A percentile compares a stretch with the other conserved stretches of the same genome.
Conservation (phyloP, 2,329 filamentous ascomycete genomes). For the Botrytis aclada region DNA sequence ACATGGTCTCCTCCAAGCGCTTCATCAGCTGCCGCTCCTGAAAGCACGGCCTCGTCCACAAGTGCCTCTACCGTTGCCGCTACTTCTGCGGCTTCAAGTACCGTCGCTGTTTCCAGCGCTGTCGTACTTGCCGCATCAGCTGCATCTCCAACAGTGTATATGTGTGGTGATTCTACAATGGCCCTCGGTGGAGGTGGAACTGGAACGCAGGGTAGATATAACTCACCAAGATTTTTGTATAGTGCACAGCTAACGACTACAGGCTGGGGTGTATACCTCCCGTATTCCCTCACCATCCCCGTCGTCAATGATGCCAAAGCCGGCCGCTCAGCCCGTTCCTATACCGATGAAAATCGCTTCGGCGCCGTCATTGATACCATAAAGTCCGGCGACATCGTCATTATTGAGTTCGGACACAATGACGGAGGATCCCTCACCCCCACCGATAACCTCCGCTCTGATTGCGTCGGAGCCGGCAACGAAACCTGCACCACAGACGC, state of each 20-base stretch:
- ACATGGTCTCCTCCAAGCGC: neutral
- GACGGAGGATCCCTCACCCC: conserved; percentile 54
- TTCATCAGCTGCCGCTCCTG: neutral
- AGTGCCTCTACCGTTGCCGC: neutral
- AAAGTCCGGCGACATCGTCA: conserved; percentile 44
- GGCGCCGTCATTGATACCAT: conserved; percentile 48
- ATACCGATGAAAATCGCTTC: conserved; percentile 64
- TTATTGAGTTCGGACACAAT: conserved; percentile 65
- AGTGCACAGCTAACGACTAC: conserved; percentile 14
- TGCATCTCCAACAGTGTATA: conserved; percentile 45
- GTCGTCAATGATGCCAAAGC: conserved; percentile 64
- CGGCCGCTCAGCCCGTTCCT: conserved; percentile 65
- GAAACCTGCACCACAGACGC: conserved; percentile 42
- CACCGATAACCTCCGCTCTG: conserved; percentile 59
- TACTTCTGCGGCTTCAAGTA: neutral
- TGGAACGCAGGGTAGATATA: conserved; percentile 41
- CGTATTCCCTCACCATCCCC: conserved; percentile 47
- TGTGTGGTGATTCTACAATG: conserved; percentile 64
- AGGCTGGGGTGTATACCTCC: conserved; percentile 63
- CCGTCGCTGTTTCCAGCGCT: neutral
- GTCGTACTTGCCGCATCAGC: neutral
- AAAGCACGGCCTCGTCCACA: neutral
- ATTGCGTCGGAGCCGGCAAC: conserved; percentile 48
- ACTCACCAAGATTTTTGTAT: too few relatives aligned
- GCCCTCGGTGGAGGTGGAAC: conserved; percentile 46